Conservation (phyloP, 768 basidiomycete species). For the Kondoa subrosea region DNA sequence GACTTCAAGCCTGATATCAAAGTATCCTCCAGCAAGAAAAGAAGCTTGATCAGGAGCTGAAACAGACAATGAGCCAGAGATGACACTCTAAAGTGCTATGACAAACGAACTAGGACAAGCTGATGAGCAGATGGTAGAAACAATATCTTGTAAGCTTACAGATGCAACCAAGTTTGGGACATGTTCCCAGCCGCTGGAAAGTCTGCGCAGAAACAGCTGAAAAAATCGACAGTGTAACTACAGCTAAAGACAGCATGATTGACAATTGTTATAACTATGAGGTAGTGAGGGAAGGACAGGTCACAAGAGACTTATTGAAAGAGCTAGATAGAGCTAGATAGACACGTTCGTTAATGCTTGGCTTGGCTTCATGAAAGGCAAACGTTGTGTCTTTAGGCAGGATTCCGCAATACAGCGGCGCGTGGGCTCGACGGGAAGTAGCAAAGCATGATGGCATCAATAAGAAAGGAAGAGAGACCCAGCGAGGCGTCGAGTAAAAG, state of each 20-base stretch:
- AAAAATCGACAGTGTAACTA: neutral
- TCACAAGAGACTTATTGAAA: too few relatives aligned
- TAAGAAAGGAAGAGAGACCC: too few relatives aligned
- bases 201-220: neutral
- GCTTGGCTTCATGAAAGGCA: neutral
- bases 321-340: neutral
- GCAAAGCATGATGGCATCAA: too few relatives aligned
- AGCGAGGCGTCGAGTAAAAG: too few relatives aligned
- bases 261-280: too few relatives aligned
- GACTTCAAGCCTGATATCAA: slow-evolving; percentile 31
- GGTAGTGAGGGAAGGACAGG: too few relatives aligned
- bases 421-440: too few relatives aligned
- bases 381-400: too few relatives aligned
- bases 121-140: neutral
- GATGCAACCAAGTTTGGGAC: slow-evolving; percentile 22
- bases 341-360: neutral
- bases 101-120: too few relatives aligned
- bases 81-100: neutral
- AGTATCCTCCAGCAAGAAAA: neutral
- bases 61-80: slow-evolving; percentile 8
- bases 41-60: slow-evolving; percentile 17
- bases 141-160: slow-evolving; percentile 10
- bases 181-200: slow-evolving; percentile 2
- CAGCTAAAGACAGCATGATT: neutral
- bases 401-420: too few relatives aligned